Base-by-base conservation (phyloP, 495 filamentous ascomycete species). In the Annulohypoxylon moriforme region DNA sequence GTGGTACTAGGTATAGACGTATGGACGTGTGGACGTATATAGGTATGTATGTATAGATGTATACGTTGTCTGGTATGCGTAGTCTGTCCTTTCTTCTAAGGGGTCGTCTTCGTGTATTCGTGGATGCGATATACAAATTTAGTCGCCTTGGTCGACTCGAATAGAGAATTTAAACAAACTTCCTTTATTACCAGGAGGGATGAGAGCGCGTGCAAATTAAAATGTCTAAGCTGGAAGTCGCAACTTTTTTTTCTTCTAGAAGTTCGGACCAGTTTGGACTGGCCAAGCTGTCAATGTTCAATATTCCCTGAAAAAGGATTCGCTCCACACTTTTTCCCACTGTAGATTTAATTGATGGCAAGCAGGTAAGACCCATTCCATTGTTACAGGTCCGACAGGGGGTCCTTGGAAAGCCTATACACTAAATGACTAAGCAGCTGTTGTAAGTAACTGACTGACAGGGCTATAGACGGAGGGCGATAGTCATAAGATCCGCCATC, bases 291-390 rank as follows among this genome's bases (percentile, higher is more conserved):
- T 64, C 67, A 70, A 67, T 16, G 50, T 67, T 63, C 47, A 27
- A 52, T 29, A 7, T 25, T 52, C 25, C 61, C 68, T 31, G 34
- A 42, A 65, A 67, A 63, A 71, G 59, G 62, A 63, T 50, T 57
- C 47, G 63, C n/a, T 74, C 72, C 72, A 74, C 72, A 56, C 38
- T 52, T 4, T n/a, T 52, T 4, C 7, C 13, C 24, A 13, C 24
- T 27, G n/a, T 44, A 44, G 55, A 72, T 68, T 60, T 67, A 68
- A 72, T 72, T 68, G 69, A 72, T 68, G 69, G 64, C 65, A 72
- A n/a, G n/a, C n/a, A n/a, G n/a, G n/a, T n/a, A n/a, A 56, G 60
- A 53, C 34, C 56, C 18, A n/a, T 40, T 20, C n/a, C 33, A 40
- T 31, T 38, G 55, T 58, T 58, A 62, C 40, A 50, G 59, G 44